Percentiles rank a stretch among this genome's conserved stretches.
phyloP scores from a whole-genome alignment of 495 filamentous ascomycete species.

The Penicillium odoratum region DNA sequence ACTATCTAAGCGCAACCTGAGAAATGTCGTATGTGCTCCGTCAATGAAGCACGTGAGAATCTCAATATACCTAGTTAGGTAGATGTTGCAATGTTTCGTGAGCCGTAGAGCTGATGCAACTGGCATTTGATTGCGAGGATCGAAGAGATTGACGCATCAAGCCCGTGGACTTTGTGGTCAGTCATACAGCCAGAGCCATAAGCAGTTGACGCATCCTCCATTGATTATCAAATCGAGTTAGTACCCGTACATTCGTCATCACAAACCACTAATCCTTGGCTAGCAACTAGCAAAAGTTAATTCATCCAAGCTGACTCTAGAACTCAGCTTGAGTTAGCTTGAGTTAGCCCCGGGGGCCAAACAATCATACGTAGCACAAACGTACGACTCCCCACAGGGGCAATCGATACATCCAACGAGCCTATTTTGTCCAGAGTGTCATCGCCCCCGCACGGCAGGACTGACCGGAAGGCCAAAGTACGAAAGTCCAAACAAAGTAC shows the following conservation, averaged over 20 bases:
- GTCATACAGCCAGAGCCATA: too few relatives aligned
- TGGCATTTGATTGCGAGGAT: too few relatives aligned
- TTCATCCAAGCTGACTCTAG: not conserved
- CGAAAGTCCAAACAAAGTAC: constrained; percentile 1
- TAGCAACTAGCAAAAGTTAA: not conserved
- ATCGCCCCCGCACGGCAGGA: constrained; percentile 4
- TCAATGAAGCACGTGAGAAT: too few relatives aligned
- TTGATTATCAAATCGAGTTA: not conserved
- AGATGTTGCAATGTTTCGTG: too few relatives aligned
- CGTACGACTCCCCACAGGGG: not conserved
- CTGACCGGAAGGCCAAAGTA: constrained; percentile 5
- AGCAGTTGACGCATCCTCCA: too few relatives aligned
- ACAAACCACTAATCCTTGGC: not conserved
- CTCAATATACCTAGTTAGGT: too few relatives aligned
- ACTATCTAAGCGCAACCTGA: too few relatives aligned
- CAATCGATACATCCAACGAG: constrained; percentile 1
- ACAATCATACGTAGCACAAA: not conserved
- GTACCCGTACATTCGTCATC: not conserved
- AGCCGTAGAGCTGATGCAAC: too few relatives aligned
- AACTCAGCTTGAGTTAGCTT: not conserved
- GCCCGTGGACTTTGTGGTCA: too few relatives aligned
- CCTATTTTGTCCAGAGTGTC: constrained; percentile 4
- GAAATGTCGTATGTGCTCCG: too few relatives aligned
- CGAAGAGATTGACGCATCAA: too few relatives aligned
- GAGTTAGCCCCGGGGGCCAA: not conserved